Conservation (phyloP, 2,329 filamentous ascomycete species). For the Boeremia exigua region DNA sequence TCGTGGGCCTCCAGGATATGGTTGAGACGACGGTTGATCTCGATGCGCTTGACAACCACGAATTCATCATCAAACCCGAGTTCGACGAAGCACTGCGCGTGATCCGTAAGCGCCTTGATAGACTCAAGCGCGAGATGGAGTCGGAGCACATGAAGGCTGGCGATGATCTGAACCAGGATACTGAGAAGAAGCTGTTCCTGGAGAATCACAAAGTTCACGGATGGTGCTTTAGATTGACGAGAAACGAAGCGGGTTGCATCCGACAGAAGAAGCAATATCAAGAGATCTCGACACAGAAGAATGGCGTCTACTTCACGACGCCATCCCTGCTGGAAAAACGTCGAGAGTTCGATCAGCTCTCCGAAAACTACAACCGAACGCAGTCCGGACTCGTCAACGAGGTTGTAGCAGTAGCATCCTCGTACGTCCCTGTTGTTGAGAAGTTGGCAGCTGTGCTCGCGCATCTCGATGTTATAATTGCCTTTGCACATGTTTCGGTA, state of each 20-base stretch:
- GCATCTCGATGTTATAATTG: slow-evolving; percentile 93
- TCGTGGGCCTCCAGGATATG: slow-evolving; percentile 93
- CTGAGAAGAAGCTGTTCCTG: slow-evolving; percentile 98
- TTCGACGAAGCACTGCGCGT: slow-evolving; percentile 88
- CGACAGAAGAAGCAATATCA: slow-evolving; percentile 89
- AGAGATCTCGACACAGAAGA: slow-evolving; percentile 98
- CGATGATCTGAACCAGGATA: slow-evolving; percentile 83
- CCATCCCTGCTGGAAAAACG: slow-evolving; percentile 78
- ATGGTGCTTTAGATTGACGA: slow-evolving; percentile 93
- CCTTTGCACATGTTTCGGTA: slow-evolving; percentile 89
- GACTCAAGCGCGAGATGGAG: slow-evolving; percentile 80
- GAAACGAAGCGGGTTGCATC: slow-evolving; percentile 89
- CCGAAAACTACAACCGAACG: slow-evolving; percentile 92
- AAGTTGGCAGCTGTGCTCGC: slow-evolving; percentile 85
- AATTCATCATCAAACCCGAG: slow-evolving; percentile 98
- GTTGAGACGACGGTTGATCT: slow-evolving; percentile 98
- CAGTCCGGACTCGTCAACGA: slow-evolving; percentile 90
- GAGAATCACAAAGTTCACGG: slow-evolving; percentile 96
- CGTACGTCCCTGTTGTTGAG: slow-evolving; percentile 92
- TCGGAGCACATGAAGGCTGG: slow-evolving; percentile 78
- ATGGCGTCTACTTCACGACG: slow-evolving; percentile 97
- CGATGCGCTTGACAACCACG: slow-evolving; percentile 92
- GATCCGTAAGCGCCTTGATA: slow-evolving; percentile 92
- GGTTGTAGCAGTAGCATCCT: slow-evolving; percentile 90
- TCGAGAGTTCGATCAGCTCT: slow-evolving; percentile 91